Evolutionary conservation across 345 rosid genomes (phyloP), one percentile per base, ranked within the genome.

Genomic region (Eucalyptus guilfoylei): DNA sequence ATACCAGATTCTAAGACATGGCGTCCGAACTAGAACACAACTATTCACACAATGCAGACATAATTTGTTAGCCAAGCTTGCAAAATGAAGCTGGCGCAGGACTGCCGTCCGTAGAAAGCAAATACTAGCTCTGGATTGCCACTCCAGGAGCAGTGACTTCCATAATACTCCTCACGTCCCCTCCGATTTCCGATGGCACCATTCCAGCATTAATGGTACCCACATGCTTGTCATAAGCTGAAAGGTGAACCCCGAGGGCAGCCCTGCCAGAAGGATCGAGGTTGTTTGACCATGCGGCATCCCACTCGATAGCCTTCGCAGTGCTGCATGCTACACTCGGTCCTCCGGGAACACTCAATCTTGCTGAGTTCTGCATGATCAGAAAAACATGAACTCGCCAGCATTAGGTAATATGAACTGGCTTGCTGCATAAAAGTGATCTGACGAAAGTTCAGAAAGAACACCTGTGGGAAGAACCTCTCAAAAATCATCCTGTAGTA

Each of bases 231-330:
- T 92, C 95, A 62, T 97, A 98, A 55, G 95, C 96, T 12, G 97
- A 96, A 76, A 95, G 92, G 89, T 97, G 99, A 60, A 97, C 99
- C 86, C 99, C 99, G 9, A 94, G 76, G 23, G 99, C 99, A 15
- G 99, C 99, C 91, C 99, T 90, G 80, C 99, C 99, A 0, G 99
- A 97, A n/a, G 99, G 99, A 72, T 97, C 99, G 10, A 97, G 96
- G 87, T 97, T 97, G 72, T 92, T 94, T 19, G 96, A 93, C 99
- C 99, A 96, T 6, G 94, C 87, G 47, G 94, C 95, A 50, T 97
- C 99, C 98, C 99, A 97, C 83, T 96, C 98, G 3, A 96, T 91
- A 34, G 99, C 99, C 88, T 94, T 96, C 2, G 97, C 98, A 0
- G 99, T 96, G 94, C 98, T 96, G 91, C 99, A 97, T 9, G 99